These are phyloP conservation scores for Arthrobotrys sphaeroides DNA, from an alignment of 2,329 filamentous ascomycete species.

Conservation along the genomic window DNA sequence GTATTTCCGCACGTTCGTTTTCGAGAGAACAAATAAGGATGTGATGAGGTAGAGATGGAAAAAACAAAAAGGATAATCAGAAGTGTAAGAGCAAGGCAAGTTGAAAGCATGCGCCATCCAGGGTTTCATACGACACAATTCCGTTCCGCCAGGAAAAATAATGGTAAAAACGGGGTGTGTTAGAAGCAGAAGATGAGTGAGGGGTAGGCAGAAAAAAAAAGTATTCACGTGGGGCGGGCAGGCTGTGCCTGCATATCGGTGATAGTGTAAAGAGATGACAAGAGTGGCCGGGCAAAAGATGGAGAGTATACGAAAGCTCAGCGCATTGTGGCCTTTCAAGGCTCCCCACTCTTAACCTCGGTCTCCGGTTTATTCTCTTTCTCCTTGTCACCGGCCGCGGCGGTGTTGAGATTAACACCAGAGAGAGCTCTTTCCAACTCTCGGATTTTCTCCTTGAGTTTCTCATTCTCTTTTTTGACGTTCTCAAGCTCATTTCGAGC, in stretches of 20 bases:
- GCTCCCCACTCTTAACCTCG: conserved; percentile 45
- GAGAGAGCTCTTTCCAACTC: conserved; percentile 67
- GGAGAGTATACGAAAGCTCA: background rate
- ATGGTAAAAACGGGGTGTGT: background rate
- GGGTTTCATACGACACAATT: background rate
- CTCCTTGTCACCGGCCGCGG: background rate
- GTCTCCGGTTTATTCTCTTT: conserved; percentile 26
- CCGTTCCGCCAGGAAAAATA: background rate
- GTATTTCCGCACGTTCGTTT: background rate
- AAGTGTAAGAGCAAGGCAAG: background rate
- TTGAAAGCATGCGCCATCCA: background rate
- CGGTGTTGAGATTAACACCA: conserved; percentile 9
- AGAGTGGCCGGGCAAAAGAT: background rate
- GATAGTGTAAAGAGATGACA: background rate
- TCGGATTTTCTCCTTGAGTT: conserved; percentile 69
- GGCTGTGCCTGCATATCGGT: too few species aligned
- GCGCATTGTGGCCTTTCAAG: background rate
- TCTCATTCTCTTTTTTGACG: conserved; percentile 73
- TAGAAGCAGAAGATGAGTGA: background rate
- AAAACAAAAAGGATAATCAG: background rate
- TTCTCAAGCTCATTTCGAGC: conserved; percentile 70
- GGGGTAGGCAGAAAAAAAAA: background rate
- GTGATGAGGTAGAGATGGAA: background rate
- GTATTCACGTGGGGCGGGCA: too few species aligned
- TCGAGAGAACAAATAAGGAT: background rate